Percentiles rank a stretch among this genome's conserved stretches.
These are phyloP conservation scores for Schizophyllum commune DNA, from an alignment of 1,284 basidiomycete species.

Conservation along the genomic window DNA sequence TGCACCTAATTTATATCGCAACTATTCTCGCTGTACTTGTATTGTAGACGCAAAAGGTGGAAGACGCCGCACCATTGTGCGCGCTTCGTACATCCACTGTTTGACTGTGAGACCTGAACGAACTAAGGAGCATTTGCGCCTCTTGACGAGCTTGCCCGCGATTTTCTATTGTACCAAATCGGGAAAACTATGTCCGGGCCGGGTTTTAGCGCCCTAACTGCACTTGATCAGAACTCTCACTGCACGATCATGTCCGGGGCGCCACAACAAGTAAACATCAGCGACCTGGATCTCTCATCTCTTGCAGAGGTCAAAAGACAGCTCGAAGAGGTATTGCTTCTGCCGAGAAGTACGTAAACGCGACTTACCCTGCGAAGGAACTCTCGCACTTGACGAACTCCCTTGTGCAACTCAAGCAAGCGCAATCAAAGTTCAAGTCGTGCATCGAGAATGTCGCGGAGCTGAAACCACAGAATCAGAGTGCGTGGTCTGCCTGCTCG, in stretches of 20 bases:
- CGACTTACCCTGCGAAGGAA: constrained; percentile 53
- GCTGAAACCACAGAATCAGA: constrained; percentile 67
- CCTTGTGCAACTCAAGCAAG: constrained; percentile 88
- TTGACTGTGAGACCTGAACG: no score
- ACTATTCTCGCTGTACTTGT: background rate
- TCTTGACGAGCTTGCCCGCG: no score
- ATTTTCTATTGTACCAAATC: no score
- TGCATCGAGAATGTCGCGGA: constrained; percentile 83
- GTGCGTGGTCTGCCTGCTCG: constrained; percentile 30
- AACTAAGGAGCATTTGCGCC: no score
- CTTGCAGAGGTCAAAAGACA: constrained; percentile 82
- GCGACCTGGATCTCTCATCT: constrained; percentile 77
- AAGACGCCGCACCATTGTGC: background rate
- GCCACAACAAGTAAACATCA: constrained; percentile 68
- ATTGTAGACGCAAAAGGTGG: background rate
- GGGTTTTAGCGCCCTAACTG: background rate
- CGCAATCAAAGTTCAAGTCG: constrained; percentile 86
- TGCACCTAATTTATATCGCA: background rate
- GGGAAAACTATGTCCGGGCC: no score
- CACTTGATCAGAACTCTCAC: background rate
- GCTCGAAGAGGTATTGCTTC: constrained; percentile 67
- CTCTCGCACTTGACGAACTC: constrained; percentile 88
- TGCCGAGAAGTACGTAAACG: constrained; percentile 4
- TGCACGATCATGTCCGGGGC: constrained; percentile 20
- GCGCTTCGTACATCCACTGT: background rate